Percentiles rank a stretch among this genome's conserved stretches.
These are phyloP conservation scores for Mortierella sp. DNA, from an alignment of 371 early-diverging fungal genomes.

Conservation along the genomic window DNA sequence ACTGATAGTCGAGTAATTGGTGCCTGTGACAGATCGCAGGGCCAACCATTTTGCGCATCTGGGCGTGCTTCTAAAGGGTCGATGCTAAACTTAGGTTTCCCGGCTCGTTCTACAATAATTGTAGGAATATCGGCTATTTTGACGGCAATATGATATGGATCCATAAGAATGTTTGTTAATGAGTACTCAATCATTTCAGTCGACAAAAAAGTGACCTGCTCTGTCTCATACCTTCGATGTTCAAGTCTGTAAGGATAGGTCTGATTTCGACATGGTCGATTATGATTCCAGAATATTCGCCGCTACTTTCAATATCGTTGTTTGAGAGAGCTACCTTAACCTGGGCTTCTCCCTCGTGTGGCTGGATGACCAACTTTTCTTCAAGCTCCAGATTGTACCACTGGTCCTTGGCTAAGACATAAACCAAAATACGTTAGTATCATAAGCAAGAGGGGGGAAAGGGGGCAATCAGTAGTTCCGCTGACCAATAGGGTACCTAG, in stretches of 20 bases:
- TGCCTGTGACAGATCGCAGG: conserved; percentile 4
- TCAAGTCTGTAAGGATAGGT: conserved; percentile 2
- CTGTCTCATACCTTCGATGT: conserved; percentile 12
- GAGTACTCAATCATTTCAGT: too few species aligned
- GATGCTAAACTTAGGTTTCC: conserved; percentile 14
- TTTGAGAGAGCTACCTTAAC: conserved; percentile 25
- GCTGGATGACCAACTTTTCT: conserved; percentile 36
- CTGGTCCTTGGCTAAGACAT: conserved; percentile 18
- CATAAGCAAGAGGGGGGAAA: not conserved
- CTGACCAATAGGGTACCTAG: conserved; percentile 16
- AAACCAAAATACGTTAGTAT: not conserved
- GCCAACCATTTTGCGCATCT: not conserved
- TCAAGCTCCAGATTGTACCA: conserved; percentile 49
- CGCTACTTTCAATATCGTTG: conserved; percentile 12
- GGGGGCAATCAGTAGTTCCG: not conserved
- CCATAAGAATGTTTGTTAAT: not conserved
- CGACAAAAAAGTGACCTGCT: too few species aligned
- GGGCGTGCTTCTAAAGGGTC: conserved; percentile 13
- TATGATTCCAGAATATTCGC: conserved; percentile 30
- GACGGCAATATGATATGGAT: not conserved
- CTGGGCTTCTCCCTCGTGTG: conserved; percentile 24
- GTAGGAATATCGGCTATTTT: not conserved
- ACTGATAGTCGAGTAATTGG: conserved; percentile 26
- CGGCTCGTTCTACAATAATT: not conserved
- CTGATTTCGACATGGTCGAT: conserved; percentile 39